A percentile compares a stretch with the other conserved stretches of the same genome.
These are phyloP conservation scores for Allium fistulosum DNA, from an alignment of 106 monocot genomes.

Conservation along the genomic window DNA sequence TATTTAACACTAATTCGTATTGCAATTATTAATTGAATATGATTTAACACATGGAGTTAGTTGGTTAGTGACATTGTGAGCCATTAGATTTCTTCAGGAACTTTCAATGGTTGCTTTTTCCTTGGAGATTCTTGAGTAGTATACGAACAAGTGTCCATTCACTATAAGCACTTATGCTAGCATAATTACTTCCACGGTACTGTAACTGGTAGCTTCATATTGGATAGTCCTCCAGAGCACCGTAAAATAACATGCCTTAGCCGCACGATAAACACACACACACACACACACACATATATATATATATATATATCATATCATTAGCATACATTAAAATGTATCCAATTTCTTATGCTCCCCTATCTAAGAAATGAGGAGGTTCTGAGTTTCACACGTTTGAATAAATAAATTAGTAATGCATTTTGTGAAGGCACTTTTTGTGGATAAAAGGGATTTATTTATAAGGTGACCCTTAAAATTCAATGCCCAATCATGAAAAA, in stretches of 20 bases:
- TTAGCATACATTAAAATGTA: background rate
- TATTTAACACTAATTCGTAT: background rate
- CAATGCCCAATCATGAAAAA: too few species aligned
- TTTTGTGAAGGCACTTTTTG: too few species aligned
- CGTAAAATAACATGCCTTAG: conserved; percentile 69
- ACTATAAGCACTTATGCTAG: conserved; percentile 35
- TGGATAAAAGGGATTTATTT: too few species aligned
- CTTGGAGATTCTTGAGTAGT: conserved; percentile 30
- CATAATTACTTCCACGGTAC: conserved; percentile 42
- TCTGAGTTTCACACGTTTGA: too few species aligned
- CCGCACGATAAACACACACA: conserved; percentile 15
- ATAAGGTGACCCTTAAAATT: background rate
- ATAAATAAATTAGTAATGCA: too few species aligned
- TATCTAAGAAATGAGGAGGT: too few species aligned
- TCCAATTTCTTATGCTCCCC: too few species aligned
- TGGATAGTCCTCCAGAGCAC: conserved; percentile 49
- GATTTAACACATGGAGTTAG: background rate
- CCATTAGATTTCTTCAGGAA: conserved; percentile 50
- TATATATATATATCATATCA: background rate
- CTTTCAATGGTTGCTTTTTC: conserved; percentile 21
- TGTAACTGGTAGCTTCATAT: conserved; percentile 41
- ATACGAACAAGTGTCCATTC: conserved; percentile 55
- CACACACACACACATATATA: too few species aligned
- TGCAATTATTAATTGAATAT: background rate
- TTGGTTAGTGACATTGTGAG: conserved; percentile 23